Conservation (phyloP, 164 flowering plant genomes). For the Magnolia sinica region DNA sequence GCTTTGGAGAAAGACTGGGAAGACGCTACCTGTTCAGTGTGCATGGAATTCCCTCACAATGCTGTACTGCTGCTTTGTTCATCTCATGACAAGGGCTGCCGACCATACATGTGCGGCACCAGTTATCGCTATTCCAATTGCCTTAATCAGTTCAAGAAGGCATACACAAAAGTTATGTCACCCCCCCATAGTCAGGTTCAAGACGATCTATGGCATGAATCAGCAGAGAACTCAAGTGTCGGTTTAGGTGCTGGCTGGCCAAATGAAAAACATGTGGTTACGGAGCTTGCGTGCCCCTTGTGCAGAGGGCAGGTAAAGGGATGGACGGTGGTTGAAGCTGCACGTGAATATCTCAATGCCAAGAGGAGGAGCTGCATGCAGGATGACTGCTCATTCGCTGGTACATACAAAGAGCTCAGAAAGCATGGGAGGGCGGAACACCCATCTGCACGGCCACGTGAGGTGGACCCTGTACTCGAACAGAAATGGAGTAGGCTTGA, state of each 20-base stretch:
- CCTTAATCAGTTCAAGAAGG: constrained; percentile 54
- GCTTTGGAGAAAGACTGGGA: constrained; percentile 55
- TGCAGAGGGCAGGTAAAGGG: constrained; percentile 56
- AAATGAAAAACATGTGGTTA: constrained; percentile 24
- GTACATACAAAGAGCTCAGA: constrained; percentile 39
- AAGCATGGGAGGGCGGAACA: constrained; percentile 40
- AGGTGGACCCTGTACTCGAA: constrained; percentile 42
- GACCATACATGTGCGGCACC: constrained; percentile 77
- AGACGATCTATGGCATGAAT: constrained; percentile 7
- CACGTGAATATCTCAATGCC: constrained; percentile 39
- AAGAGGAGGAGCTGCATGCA: constrained; percentile 44
- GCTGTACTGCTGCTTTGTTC: constrained; percentile 77
- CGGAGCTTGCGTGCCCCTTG: constrained; percentile 45
- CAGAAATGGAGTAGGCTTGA: constrained; percentile 48
- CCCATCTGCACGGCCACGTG: constrained; percentile 40
- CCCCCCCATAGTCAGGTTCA: constrained; percentile 8
- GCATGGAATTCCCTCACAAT: constrained; percentile 74
- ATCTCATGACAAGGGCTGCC: constrained; percentile 71
- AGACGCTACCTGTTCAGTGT: constrained; percentile 62
- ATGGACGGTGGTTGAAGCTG: constrained; percentile 47
- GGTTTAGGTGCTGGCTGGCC: constrained; percentile 13
- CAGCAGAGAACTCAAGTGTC: constrained; percentile 3
- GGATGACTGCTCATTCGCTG: constrained; percentile 36
- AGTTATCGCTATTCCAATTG: constrained; percentile 64
- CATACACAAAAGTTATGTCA: constrained; percentile 27